Base-by-base conservation (phyloP, 116 monocot genomes). In the Dioscorea cayenensis region DNA sequence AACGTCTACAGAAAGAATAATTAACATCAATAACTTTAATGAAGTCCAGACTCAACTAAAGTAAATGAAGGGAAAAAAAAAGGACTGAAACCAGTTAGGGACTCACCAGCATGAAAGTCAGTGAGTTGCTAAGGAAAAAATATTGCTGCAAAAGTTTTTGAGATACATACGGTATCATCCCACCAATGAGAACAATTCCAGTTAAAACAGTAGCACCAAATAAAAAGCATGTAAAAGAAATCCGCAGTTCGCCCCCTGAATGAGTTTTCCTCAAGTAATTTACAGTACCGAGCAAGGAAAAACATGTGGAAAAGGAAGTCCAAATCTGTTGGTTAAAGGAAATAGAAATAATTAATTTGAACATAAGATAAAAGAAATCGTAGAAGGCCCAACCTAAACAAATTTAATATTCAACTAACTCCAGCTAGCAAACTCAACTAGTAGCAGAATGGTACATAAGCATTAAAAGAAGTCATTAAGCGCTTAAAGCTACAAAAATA, bases 271-370 rank as follows among this genome's bases (percentile, higher is more conserved):
- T 99, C 99, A 18, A 99, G 85, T 37, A 99, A 85, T 73, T 94
- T 99, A 85, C 99, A 99, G 70, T 99, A 99, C 67, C 91, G 89
- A 50, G 94, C 85, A 78, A 99, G 91, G 77, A 99, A 99, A 71
- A 99, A 99, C 94, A 99, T 99, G 72, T 99, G 99, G 71, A 99
- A 99, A 6, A 99, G 81, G 69, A 99, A 99, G 68, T 99, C 99
- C 79, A 99, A 77, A 75, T 94, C 99, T 99, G 89, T 21, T 32
- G 70, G 84, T 21, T 73, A 4, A 19, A 64, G 37, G 36, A 70
- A 72, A 38, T 27, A 64, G 62, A 12, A 38, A 72, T 71, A 67
- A 72, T 55, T 36, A 51, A 71, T 63, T 68, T 50, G 43, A 61
- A 38, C 60, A 49, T 28, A 28, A 14, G 28, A 10, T 25, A 10